A percentile compares a stretch with the other conserved stretches of the same genome.
Conservation (phyloP, 2,329 filamentous ascomycete genomes). For the Cladosporium sp. region DNA sequence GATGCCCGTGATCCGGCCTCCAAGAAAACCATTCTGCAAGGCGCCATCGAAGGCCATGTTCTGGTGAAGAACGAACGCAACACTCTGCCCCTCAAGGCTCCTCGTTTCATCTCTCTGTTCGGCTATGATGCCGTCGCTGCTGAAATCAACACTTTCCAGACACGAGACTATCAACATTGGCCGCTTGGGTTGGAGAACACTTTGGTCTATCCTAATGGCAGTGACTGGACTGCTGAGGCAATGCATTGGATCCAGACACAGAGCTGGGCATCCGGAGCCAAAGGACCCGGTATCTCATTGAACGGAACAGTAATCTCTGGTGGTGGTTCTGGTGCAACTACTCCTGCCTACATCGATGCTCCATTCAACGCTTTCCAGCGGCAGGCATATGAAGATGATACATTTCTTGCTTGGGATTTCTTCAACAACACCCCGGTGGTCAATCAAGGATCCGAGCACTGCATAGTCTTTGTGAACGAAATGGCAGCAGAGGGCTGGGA, state of each 20-base stretch:
- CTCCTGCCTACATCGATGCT: slow-evolving; percentile 21
- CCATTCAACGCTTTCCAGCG: slow-evolving; percentile 22
- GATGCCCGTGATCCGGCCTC: slow-evolving; percentile 50
- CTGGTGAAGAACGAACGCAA: slow-evolving; percentile 56
- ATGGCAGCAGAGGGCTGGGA: slow-evolving; percentile 25
- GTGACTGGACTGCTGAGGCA: background rate
- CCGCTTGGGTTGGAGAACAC: background rate
- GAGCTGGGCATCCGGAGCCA: background rate
- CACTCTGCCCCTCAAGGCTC: slow-evolving; percentile 48
- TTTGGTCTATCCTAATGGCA: background rate
- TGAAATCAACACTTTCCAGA: slow-evolving; percentile 4
- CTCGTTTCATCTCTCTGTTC: slow-evolving; percentile 47
- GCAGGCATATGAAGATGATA: slow-evolving; percentile 19
- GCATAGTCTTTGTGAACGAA: slow-evolving; percentile 29
- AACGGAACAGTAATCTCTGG: slow-evolving; percentile 26
- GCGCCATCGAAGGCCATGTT: slow-evolving; percentile 58
- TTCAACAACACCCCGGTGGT: slow-evolving; percentile 22
- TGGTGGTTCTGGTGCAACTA: slow-evolving; percentile 26
- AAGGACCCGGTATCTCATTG: background rate
- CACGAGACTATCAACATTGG: slow-evolving; percentile 1
- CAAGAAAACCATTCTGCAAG: slow-evolving; percentile 46
- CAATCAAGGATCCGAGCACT: slow-evolving; percentile 22
- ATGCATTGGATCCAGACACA: background rate
- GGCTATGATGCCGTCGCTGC: slow-evolving; percentile 25
- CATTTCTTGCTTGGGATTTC: slow-evolving; percentile 26